phyloP scores from a whole-genome alignment of 1,139 yeast species.

The Scheffersomyces parashehatae region DNA sequence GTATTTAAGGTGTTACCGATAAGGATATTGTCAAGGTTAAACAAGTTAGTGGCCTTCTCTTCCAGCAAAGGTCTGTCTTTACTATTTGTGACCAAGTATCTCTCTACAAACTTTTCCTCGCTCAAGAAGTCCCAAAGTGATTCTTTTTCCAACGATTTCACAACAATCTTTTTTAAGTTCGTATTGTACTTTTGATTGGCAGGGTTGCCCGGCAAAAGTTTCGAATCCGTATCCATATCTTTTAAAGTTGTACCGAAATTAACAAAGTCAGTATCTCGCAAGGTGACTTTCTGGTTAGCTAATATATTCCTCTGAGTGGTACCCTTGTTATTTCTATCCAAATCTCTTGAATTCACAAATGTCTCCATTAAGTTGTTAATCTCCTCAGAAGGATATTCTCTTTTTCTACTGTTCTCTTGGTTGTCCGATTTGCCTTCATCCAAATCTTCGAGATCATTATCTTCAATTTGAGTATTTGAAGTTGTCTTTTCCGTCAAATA shows the following conservation, averaged over 20 bases:
- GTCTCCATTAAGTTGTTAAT: conserved; percentile 27
- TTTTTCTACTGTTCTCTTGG: conserved; percentile 5
- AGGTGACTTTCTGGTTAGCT: conserved; percentile 9
- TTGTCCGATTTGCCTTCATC: conserved; percentile 5
- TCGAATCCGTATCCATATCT: conserved; percentile 11
- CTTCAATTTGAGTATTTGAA: conserved; percentile 2
- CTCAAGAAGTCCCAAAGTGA: conserved; percentile 21
- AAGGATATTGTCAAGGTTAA: conserved; percentile 33
- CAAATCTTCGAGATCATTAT: conserved; percentile 6
- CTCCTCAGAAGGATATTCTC: conserved; percentile 6
- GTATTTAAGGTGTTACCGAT: conserved; percentile 14
- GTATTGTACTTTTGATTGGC: conserved; percentile 28
- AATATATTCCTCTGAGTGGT: conserved; percentile 2
- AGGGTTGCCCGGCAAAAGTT: conserved; percentile 29
- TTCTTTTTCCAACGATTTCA: conserved; percentile 24
- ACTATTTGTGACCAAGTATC: conserved; percentile 21
- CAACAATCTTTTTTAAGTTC: conserved; percentile 26
- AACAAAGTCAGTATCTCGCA: conserved; percentile 9
- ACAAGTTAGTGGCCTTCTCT: conserved; percentile 23
- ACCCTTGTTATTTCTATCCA: conserved; percentile 14
- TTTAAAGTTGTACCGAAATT: conserved; percentile 5
- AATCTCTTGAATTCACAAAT: conserved; percentile 24
- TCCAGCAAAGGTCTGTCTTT: neutral
- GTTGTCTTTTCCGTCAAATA: conserved; percentile 34
- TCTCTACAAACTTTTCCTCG: conserved; percentile 25